Evolutionary conservation across 257 asterid species (phyloP), one percentile per base, ranked within the genome.

Genomic region (Mentha longifolia): DNA sequence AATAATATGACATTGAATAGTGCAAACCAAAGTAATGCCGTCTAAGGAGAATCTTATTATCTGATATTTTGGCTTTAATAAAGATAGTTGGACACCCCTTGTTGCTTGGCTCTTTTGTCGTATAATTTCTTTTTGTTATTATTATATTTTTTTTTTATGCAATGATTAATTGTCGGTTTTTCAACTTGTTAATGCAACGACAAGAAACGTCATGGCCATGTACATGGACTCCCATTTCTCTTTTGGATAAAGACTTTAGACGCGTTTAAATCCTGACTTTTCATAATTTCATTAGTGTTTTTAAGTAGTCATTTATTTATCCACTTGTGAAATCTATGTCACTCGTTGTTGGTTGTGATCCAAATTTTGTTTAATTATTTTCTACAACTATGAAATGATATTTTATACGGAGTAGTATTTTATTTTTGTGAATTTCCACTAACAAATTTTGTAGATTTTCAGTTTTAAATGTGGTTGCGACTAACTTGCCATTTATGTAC

Each of bases 101-200:
- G 64, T 74, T 74, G 74, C 64, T 46, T 66, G 74, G 63, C 57
- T 20, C 68, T 74, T 74, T 66, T 28, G 58, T 19, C 30, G 20
- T 47, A 9, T 47, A 15, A 1, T 47, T 51, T n/a, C 7, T 49
- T 49, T 49, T 51, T 17, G 7, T 7, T 50, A 47, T 15, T n/a
- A n/a, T 15, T 15, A 13, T 46, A 3, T 46, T 20, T 55, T 7
- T 22, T 11, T 56, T 56, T 22, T 9, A 25, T 12, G 13, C 9
- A 25, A 55, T 1, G 54, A 39, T 39, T 13, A 41, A 20, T 52
- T 37, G 73, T 68, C 25, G 39, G 5, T 52, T 37, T 54, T 20
- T 41, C 52, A 51, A 51, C n/a, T 58, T 58, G 42, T 58, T 58
- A 1, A 19, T 58, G 63, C 42, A 14, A 58, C 19, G 63, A 58